Conservation (phyloP, 129 eudicot genomes). For the Centella asiatica region DNA sequence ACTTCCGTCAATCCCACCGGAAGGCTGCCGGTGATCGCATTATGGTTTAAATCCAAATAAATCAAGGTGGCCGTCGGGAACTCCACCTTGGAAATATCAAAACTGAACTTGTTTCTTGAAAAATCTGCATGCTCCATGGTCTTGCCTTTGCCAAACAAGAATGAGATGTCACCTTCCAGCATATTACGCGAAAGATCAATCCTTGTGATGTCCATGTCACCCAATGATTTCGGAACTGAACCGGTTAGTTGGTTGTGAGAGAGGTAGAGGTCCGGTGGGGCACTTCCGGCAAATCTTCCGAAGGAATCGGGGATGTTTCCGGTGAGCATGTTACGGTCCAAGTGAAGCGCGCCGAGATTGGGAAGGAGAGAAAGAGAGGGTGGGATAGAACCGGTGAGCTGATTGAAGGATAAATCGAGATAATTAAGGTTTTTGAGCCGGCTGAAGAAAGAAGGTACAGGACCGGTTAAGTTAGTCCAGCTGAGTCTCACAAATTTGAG, state of each 20-base stretch:
- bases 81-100: slow-evolving; percentile 32
- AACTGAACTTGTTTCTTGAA: slow-evolving; percentile 40
- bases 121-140: slow-evolving; percentile 18
- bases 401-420: slow-evolving; percentile 36
- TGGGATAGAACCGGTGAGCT: slow-evolving; percentile 53
- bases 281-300: slow-evolving; percentile 25
- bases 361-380: slow-evolving; percentile 27
- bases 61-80: slow-evolving; percentile 32
- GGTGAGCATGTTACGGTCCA: slow-evolving; percentile 54
- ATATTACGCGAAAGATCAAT: slow-evolving; percentile 49
- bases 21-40: slow-evolving; percentile 40
- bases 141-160: slow-evolving; percentile 55
- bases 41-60: slow-evolving; percentile 48
- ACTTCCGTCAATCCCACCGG: slow-evolving; percentile 28
- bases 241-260: slow-evolving; percentile 57
- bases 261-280: slow-evolving; percentile 27
- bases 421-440: slow-evolving; percentile 28
- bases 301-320: slow-evolving; percentile 63
- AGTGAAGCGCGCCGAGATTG: slow-evolving; percentile 18
- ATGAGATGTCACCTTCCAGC: slow-evolving; percentile 48
- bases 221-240: slow-evolving; percentile 38
- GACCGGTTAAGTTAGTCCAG: slow-evolving; percentile 39
- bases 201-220: slow-evolving; percentile 22
- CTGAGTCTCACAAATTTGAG: slow-evolving; percentile 32
- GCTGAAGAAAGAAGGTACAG: slow-evolving; percentile 30